A percentile compares a stretch with the other conserved stretches of the same genome.
phyloP scores from a whole-genome alignment of 2,329 filamentous ascomycete species.

The Cytospora piceae region DNA sequence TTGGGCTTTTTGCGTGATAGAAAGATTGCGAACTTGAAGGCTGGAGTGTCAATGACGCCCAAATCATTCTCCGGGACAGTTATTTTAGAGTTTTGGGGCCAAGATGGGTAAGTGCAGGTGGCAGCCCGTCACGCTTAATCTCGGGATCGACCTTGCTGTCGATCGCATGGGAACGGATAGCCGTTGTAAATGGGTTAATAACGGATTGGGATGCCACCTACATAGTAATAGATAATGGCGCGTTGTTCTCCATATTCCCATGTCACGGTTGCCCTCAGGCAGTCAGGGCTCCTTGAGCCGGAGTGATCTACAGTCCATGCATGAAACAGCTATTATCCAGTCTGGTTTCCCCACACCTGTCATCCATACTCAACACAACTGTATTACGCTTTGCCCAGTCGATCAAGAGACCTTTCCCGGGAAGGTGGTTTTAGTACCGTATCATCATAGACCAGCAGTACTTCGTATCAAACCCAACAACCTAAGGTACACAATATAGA shows the following conservation, averaged over 20 bases:
- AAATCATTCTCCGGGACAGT: neutral
- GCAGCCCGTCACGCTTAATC: neutral
- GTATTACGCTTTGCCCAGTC: neutral
- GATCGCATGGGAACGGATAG: neutral
- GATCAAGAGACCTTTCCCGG: neutral
- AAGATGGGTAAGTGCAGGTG: neutral
- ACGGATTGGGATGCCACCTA: neutral
- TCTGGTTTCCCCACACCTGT: neutral
- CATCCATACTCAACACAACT: neutral
- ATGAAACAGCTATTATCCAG: neutral
- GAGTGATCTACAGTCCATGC: neutral
- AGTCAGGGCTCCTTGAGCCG: neutral
- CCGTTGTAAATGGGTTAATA: neutral
- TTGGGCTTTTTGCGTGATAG: neutral
- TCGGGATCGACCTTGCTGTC: neutral
- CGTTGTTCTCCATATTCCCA: neutral
- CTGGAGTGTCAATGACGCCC: neutral
- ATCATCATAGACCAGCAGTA: neutral
- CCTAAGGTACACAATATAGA: neutral
- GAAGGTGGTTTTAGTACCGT: neutral
- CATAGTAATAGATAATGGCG: neutral
- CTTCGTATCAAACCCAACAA: neutral
- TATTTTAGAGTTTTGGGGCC: neutral
- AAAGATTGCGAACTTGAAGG: neutral
- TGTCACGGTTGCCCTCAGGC: neutral